Percentiles rank a stretch among this genome's conserved stretches.
These are phyloP conservation scores for Phaffia rhodozyma DNA, from an alignment of 1,284 basidiomycete species.

Conservation along the genomic window DNA sequence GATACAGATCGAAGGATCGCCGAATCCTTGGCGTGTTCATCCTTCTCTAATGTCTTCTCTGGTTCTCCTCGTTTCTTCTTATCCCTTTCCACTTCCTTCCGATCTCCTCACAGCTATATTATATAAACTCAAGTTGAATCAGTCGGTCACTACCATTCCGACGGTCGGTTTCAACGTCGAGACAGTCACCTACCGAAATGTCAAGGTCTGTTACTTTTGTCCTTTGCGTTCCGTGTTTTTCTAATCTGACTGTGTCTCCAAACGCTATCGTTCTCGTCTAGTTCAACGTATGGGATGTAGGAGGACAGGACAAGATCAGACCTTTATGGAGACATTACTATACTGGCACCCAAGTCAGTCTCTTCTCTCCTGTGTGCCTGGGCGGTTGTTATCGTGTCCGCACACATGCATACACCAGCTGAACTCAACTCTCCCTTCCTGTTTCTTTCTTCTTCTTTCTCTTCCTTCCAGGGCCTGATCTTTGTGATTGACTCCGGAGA, in stretches of 20 bases:
- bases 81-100: neutral
- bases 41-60: neutral
- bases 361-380: constrained; percentile 33
- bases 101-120: constrained; percentile 61
- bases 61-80: neutral
- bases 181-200: constrained; percentile 99
- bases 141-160: constrained; percentile 96
- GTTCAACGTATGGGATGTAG: constrained; percentile 99
- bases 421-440: neutral
- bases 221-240: neutral
- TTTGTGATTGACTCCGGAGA: constrained; percentile 63
- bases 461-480: constrained; percentile 42
- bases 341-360: constrained; percentile 40
- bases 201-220: constrained; percentile 43
- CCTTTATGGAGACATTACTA: constrained; percentile 98
- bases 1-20: neutral
- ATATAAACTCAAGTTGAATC: constrained; percentile 98
- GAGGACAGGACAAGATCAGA: constrained; percentile 96
- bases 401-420: neutral
- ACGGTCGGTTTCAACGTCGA: constrained; percentile 95
- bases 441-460: neutral
- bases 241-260: neutral
- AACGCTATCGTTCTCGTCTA: neutral
- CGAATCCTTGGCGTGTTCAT: neutral
- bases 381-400: constrained; percentile 25